phyloP scores from a whole-genome alignment of 1,284 basidiomycete species.

The Prillingera fragicola region DNA sequence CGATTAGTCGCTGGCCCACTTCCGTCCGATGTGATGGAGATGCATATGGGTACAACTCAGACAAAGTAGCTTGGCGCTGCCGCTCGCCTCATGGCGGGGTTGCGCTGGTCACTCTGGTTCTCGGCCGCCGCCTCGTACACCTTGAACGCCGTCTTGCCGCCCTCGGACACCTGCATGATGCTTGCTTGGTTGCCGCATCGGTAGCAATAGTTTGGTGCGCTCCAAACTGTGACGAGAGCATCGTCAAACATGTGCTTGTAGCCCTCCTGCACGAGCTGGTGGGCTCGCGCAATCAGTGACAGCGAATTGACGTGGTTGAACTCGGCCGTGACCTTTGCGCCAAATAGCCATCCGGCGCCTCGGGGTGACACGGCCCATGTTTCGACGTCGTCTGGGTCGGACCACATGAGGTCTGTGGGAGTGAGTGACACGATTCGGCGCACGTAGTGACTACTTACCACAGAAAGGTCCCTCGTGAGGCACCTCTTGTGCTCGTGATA shows the following conservation, averaged over 20 bases:
- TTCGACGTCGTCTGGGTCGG: constrained; percentile 90
- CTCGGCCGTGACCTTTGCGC: constrained; percentile 76
- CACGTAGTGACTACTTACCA: constrained; percentile 59
- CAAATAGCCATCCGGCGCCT: constrained; percentile 95
- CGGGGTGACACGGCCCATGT: constrained; percentile 93
- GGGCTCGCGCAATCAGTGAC: constrained; percentile 79
- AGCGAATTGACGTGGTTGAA: constrained; percentile 85
- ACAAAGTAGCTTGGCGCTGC: constrained; percentile 22
- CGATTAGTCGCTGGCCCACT: neutral
- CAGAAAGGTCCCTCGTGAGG: constrained; percentile 98
- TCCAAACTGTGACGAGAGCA: constrained; percentile 94
- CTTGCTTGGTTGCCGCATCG: constrained; percentile 74
- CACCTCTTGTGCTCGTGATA: constrained; percentile 88
- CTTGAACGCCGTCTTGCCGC: constrained; percentile 63
- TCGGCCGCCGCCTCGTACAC: constrained; percentile 78
- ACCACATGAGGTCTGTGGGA: constrained; percentile 85
- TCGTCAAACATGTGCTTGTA: constrained; percentile 98
- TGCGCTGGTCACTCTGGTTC: constrained; percentile 65
- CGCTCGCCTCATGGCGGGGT: constrained; percentile 43
- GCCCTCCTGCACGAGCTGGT: constrained; percentile 94
- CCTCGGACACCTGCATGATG: constrained; percentile 58
- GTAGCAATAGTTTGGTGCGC: constrained; percentile 93
- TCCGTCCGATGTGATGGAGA: neutral
- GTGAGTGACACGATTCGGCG: constrained; percentile 1
- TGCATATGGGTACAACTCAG: constrained; percentile 15